phyloP scores from a whole-genome alignment of 2,329 filamentous ascomycete genomes.

The Didymella lethalis region DNA sequence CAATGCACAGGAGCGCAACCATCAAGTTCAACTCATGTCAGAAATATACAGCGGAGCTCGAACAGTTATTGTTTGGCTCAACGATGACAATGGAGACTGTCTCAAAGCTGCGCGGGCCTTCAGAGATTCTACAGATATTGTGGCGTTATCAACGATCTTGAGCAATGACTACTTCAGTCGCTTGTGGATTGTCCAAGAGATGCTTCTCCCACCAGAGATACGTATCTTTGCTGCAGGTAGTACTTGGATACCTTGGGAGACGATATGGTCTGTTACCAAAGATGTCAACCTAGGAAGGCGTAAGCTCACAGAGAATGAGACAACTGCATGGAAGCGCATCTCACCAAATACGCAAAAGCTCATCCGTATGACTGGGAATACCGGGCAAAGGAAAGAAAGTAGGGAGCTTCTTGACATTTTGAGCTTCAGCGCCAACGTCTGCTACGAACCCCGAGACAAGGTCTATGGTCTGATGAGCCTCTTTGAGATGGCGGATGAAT shows the following conservation, averaged over 20 bases:
- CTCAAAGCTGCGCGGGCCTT: not conserved
- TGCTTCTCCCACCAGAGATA: not conserved
- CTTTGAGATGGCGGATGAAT: not conserved
- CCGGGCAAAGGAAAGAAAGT: not conserved
- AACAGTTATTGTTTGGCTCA: not conserved
- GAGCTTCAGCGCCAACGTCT: not conserved
- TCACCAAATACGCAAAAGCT: not conserved
- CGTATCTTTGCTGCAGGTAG: not conserved
- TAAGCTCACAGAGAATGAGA: not conserved
- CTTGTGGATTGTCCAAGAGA: not conserved
- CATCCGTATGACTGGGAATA: not conserved
- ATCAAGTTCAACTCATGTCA: not conserved
- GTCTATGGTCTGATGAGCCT: not conserved
- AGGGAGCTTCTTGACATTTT: not conserved
- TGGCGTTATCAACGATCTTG: not conserved
- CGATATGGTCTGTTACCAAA: not conserved
- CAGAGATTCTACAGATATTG: not conserved
- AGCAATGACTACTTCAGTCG: not conserved
- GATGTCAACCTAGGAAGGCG: not conserved
- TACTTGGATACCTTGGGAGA: not conserved
- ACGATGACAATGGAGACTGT: not conserved
- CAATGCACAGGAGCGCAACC: not conserved
- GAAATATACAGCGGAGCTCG: not conserved
- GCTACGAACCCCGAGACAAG: not conserved
- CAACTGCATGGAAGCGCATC: not conserved